These are phyloP conservation scores for Plantago coronopus DNA, from an alignment of 305 asterid species.

Conservation along the genomic window DNA sequence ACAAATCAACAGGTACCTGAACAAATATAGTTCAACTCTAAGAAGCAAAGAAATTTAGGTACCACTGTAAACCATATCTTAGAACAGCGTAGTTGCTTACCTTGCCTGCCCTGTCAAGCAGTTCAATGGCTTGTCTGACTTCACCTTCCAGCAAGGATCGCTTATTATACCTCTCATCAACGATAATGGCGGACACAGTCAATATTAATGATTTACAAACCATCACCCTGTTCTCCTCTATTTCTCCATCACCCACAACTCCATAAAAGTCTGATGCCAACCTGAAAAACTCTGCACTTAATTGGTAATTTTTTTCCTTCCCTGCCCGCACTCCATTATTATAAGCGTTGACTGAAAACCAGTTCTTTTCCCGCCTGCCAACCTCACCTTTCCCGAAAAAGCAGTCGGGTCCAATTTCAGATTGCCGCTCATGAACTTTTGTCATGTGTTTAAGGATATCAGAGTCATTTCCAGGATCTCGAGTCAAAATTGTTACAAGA, in stretches of 20 bases:
- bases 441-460: constrained; percentile 69
- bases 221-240: constrained; percentile 47
- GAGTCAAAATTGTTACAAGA: constrained; percentile 57
- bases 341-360: constrained; percentile 88
- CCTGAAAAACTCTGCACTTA: constrained; percentile 69
- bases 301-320: constrained; percentile 50
- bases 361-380: constrained; percentile 78
- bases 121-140: constrained; percentile 62
- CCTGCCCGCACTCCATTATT: constrained; percentile 74
- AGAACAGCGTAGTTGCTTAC: constrained; percentile 31
- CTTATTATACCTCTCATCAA: constrained; percentile 58
- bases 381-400: constrained; percentile 79
- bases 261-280: constrained; percentile 73
- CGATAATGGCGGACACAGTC: constrained; percentile 63
- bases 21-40: neutral
- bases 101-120: constrained; percentile 78
- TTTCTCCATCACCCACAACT: constrained; percentile 46
- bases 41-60: neutral
- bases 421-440: constrained; percentile 54
- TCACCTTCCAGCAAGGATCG: constrained; percentile 56
- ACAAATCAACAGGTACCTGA: too few relatives aligned
- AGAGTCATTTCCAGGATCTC: constrained; percentile 48
- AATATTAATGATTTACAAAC: constrained; percentile 66
- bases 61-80: neutral
- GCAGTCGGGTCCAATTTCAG: constrained; percentile 58